Percentiles rank a stretch among this genome's conserved stretches.
These are phyloP conservation scores for Hordeum pubiflorum DNA, from an alignment of 202 grass and related monocot species.

Conservation along the genomic window DNA sequence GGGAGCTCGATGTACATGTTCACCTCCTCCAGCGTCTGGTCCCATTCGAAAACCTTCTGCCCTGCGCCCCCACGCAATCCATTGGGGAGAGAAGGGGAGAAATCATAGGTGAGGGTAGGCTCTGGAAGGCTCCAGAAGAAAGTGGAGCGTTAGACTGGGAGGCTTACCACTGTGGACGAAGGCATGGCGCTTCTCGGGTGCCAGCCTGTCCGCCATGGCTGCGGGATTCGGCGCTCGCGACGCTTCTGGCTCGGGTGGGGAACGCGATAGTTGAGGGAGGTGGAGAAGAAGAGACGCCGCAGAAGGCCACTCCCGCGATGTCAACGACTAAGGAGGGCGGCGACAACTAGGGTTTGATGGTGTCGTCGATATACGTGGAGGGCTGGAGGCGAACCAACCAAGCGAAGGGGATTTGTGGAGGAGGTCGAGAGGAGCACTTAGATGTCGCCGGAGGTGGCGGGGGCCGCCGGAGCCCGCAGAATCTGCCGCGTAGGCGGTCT, in stretches of 20 bases:
- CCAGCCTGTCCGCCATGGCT: constrained; percentile 83
- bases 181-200: constrained; percentile 72
- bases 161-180: constrained; percentile 71
- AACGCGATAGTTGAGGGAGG: background rate
- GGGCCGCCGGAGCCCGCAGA: background rate
- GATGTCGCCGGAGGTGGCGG: background rate
- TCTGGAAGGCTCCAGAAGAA: background rate
- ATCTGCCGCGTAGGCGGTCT: background rate
- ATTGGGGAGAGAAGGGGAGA: background rate
- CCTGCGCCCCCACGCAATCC: constrained; percentile 38
- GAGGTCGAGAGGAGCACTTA: background rate
- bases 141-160: background rate
- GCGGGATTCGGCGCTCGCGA: background rate
- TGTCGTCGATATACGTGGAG: background rate
- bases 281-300: background rate
- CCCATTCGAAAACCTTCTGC: constrained; percentile 99
- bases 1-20: constrained; percentile 94
- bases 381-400: background rate
- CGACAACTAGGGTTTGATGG: background rate
- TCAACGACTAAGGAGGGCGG: background rate
- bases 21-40: constrained; percentile 90
- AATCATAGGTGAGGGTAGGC: background rate
- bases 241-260: background rate
- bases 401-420: background rate
- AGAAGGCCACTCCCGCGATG: background rate